Percentiles rank a stretch among this genome's conserved stretches.
phyloP scores from a whole-genome alignment of 441 rosid genomes.

The Pelargonium australe region DNA sequence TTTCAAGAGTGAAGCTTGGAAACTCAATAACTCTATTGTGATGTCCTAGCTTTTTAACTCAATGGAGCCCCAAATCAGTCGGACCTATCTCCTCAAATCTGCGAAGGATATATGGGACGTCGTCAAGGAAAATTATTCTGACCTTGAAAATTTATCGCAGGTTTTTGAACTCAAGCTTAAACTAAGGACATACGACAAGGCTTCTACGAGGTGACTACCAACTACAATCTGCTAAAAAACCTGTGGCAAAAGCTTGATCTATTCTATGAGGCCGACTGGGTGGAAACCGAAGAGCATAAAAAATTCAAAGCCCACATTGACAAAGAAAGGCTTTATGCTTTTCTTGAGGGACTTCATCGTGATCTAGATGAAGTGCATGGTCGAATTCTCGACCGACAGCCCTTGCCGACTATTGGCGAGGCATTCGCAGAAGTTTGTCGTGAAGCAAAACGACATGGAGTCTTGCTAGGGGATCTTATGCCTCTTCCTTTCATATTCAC shows the following conservation, averaged over 20 bases:
- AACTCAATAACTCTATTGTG: neutral
- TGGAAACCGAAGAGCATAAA: neutral
- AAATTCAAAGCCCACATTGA: neutral
- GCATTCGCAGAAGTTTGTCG: neutral
- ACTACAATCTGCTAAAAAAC: neutral
- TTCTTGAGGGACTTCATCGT: neutral
- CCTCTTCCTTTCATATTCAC: neutral
- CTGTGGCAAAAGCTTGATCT: neutral
- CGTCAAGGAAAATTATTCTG: neutral
- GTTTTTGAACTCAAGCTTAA: neutral
- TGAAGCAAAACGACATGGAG: neutral
- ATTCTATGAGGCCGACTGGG: neutral
- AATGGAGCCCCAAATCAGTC: neutral
- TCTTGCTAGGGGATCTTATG: neutral
- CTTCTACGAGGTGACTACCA: neutral
- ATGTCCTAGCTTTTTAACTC: neutral
- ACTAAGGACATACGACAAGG: neutral
- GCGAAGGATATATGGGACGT: neutral
- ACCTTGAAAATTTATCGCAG: neutral
- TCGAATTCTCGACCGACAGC: neutral
- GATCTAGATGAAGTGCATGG: neutral
- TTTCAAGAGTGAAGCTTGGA: neutral
- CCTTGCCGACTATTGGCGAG: neutral
- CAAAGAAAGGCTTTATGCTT: constrained; percentile 2
- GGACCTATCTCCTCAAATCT: neutral